Conservation (phyloP, 805 yeast species). For the Metschnikowia lachancei region DNA sequence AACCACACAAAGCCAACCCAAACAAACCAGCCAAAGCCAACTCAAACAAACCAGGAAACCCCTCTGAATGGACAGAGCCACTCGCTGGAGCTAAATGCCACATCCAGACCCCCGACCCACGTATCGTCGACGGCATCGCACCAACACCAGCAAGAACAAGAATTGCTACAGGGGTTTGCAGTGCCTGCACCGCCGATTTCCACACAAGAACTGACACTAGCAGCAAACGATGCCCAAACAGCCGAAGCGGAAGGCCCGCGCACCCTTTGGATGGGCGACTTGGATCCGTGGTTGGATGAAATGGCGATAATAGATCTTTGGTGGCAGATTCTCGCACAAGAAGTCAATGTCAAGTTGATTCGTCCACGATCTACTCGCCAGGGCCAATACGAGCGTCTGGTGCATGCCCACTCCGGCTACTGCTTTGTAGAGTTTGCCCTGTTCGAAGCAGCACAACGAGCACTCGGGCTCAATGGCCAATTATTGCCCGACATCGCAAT, state of each 20-base stretch:
- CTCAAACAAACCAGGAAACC: too few relatives aligned
- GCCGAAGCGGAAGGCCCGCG: conserved; percentile 47
- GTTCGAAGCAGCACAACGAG: conserved; percentile 67
- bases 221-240: conserved; percentile 20
- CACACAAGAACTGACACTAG: conserved; percentile 36
- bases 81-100: not conserved
- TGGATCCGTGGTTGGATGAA: conserved; percentile 79
- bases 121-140: conserved; percentile 34
- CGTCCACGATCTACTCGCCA: conserved; percentile 38
- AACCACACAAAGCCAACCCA: not conserved
- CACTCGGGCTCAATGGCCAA: conserved; percentile 63
- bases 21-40: too few relatives aligned
- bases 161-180: conserved; percentile 36
- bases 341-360: conserved; percentile 66
- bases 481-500: conserved; percentile 56
- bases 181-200: conserved; percentile 44
- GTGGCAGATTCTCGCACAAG: conserved; percentile 56
- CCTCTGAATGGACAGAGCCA: not conserved
- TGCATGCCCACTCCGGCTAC: conserved; percentile 52
- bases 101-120: not conserved
- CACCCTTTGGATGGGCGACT: conserved; percentile 86
- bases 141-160: conserved; percentile 45
- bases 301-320: conserved; percentile 48
- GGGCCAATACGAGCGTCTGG: conserved; percentile 14
- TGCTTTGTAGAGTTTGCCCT: conserved; percentile 75